Evolutionary conservation across 495 filamentous ascomycete genomes (phyloP), one percentile per base, ranked within the genome.

Genomic region (Xylaria flabelliformis): DNA sequence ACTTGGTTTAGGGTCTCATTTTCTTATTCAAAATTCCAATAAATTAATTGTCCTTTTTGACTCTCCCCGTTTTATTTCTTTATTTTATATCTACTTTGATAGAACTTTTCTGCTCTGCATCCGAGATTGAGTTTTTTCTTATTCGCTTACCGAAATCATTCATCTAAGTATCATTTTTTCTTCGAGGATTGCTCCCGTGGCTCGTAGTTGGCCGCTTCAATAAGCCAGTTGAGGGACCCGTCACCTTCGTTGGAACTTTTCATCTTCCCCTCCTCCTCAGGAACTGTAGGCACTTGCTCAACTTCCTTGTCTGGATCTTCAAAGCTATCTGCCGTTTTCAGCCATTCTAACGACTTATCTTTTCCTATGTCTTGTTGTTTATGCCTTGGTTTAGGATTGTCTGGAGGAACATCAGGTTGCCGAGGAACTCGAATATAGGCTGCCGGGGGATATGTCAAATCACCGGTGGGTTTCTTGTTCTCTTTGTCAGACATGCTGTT

Each of bases 131-230:
- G 34, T 1, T 29, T 36, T 36, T 3, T 36, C 3, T 36, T 6
- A 50, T 8, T 50, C n/a, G n/a, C n/a, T n/a, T n/a, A 19, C 6
- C 34, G 26, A 2, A 19, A 34, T 50, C 15, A 13, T 10, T 19
- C 4, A 26, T 53, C 64, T 48, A 53, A 10, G 4, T 32, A n/a
- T 48, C 19, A 6, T 26, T 29, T 29, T 29, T 44, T 26, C 32
- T 53, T 26, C 1, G 26, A 46, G 15, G 64, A 46, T 13, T 67
- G 26, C 46, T 67, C 21, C 24, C 32, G 46, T 4, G 64, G 29
- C 64, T 67, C 64, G 24, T 67, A 67, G 3, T 67, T 67, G 19
- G 26, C 46, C 13, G 64, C 64, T 1, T 67, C 64, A 6, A 53
- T 4, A n/a, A 67, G 64, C 64, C 64, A 67, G 29, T 53, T 3